Conservation (phyloP, 257 asterid species). For the Solanum pennellii region DNA sequence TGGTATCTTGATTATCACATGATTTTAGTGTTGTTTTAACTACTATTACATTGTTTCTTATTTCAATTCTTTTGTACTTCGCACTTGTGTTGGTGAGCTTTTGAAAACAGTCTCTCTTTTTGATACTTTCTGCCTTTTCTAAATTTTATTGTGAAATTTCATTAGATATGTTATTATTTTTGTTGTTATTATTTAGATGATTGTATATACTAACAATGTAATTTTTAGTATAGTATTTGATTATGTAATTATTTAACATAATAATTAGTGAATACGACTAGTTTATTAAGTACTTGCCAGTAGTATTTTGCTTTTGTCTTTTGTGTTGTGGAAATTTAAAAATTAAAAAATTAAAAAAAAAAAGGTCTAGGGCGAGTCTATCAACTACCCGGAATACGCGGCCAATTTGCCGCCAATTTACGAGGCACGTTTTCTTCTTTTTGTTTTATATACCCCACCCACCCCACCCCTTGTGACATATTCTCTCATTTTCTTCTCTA, state of each 20-base stretch:
- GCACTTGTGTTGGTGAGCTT: no score
- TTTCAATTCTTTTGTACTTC: no score
- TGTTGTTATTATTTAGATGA: not conserved
- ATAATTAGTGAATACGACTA: not conserved
- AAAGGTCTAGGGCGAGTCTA: not conserved
- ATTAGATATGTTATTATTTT: no score
- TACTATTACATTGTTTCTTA: no score
- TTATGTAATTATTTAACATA: not conserved
- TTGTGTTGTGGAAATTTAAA: slow-evolving; percentile 7
- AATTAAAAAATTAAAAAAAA: not conserved
- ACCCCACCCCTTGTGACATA: not conserved
- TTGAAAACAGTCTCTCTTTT: no score
- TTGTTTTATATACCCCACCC: not conserved
- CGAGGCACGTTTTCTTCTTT: slow-evolving; percentile 7
- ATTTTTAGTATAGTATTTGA: not conserved
- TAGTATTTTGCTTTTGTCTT: not conserved
- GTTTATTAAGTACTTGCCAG: no score
- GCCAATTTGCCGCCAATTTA: slow-evolving; percentile 13
- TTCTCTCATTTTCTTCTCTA: not conserved
- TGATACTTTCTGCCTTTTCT: rapidly evolving
- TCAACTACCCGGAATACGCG: slow-evolving; percentile 15
- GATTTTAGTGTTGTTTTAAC: no score
- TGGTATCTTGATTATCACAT: no score
- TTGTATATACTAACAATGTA: not conserved
- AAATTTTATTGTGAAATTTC: rapidly evolving